Base-by-base conservation (phyloP, 768 basidiomycete species). In the Psilocybe cubensis region DNA sequence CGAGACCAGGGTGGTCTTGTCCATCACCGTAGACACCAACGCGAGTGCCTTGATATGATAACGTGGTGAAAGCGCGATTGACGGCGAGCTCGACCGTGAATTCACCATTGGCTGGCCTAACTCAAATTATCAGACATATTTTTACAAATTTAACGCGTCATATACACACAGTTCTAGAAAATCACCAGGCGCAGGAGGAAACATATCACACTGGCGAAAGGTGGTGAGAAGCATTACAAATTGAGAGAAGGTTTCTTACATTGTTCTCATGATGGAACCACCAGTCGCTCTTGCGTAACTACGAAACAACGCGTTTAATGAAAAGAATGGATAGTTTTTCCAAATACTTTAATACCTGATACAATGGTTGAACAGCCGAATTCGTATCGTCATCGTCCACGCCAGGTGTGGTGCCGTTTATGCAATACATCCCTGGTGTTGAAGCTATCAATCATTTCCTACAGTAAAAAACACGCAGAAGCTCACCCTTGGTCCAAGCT, bases 31-130 rank as follows among this genome's bases (percentile, higher is more conserved):
- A 78, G 1, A 63, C 45, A 3, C 59, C 71, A 2, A 64, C 60
- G 1, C 65, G 57, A 18, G 29, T 35, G 1, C 75, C 76, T 20
- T 70, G 60, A 33, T 70, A 74, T 0, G 75, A 74, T 2, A 78
- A 61, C 4, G 76, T 71, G 17, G 79, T 80, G 31, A 75, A 73
- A 3, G 75, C 79, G 4, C 76, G 73, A 57, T 79, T 80, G 1
- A 69, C 69, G 9, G 78, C 74, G 28, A 70, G 66, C 61, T 80
- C 79, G 2, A 79, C 74, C 1, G 78, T 78, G 49, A 81, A 78
- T 10, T 69, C 56, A 31, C 75, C 74, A 31, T 75, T 75, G 0
- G 73, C 75, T 14, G 78, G 79, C 7, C 79, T 80, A 40, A 42
- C 7, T n/a, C 17, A 31, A 1, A 9, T 23, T 40, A 40, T 41